Evolutionary conservation across 2,329 filamentous ascomycete species (phyloP), one percentile per base, ranked within the genome.

Genomic region (Pezicula neosporulosa): DNA sequence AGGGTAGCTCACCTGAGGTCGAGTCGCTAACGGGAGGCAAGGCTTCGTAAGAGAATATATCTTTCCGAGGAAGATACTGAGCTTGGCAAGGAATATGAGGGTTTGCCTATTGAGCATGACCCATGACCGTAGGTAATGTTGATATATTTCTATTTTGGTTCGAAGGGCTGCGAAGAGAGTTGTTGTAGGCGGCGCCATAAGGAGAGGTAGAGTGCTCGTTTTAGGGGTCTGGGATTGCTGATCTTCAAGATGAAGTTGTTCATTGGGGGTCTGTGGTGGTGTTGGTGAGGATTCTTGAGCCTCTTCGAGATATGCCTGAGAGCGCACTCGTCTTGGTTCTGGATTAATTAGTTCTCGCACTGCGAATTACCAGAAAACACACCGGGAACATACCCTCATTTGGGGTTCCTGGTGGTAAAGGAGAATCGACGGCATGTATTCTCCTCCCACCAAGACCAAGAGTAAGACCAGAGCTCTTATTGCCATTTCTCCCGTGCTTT

Each of bases 11-110:
- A 91, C 70, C 66, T 80, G 80, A 6, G 82, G 73, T 42, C 79
- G 85, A n/a, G 82, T 76, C 41, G 83, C 82, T 51, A 85, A 84
- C 0, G 90, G 90, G 65, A 82, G 83, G 66, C 91, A 96, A 1
- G 86, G 80, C 44, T 78, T 76, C 3, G 80, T 76, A 9, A 94
- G 69, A 0, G 82, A 82, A 12, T 78, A 70, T 8, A 91, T 70
- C 67, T 96, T 96, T 46, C 78, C 58, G 6, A 86, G 66, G 60
- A 96, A 92, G 1, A 92, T 60, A 1, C 68, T 60, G 3, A 89
- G 68, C 44, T 85, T 85, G 18, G 79, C 56, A 5, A 72, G 48
- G 45, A 68, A 66, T 66, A 68, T 62, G 56, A 68, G 57, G 5
- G 62, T 60, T 19, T 63, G 65, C 6, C 57, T 59, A 56, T 71